Evolutionary conservation across 495 filamentous ascomycete species (phyloP).

Genomic region (Talaromyces wortmannii): DNA sequence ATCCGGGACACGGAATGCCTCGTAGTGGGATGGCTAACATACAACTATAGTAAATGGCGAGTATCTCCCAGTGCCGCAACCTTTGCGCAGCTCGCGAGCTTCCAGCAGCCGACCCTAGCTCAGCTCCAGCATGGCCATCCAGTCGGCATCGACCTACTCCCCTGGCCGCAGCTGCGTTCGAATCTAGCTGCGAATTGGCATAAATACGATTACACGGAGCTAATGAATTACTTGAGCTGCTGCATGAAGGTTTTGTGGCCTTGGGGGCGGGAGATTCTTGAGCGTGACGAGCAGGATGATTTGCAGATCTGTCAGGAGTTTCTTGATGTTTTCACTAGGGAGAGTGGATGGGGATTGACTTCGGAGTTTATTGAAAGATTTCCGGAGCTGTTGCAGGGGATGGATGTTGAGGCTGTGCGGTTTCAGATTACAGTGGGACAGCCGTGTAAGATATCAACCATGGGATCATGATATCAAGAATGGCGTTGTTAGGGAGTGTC

Average conservation of each 20-base stretch:
- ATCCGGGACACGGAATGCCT: conserved; percentile 20
- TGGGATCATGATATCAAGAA: too few species aligned
- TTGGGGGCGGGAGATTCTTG: conserved; percentile 19
- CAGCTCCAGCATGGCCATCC: conserved; percentile 16
- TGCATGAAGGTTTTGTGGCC: conserved; percentile 25
- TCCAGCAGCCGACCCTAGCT: conserved; percentile 10
- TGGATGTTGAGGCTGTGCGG: conserved; percentile 9
- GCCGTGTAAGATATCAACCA: too few species aligned
- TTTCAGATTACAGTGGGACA: conserved; percentile 6
- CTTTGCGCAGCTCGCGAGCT: conserved; percentile 9
- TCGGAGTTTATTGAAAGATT: conserved; percentile 18
- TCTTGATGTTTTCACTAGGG: conserved; percentile 15
- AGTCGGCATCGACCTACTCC: conserved; percentile 10
- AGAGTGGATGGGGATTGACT: conserved; percentile 21
- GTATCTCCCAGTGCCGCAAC: conserved; percentile 13
- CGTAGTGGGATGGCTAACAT: conserved; percentile 14
- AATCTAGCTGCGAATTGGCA: conserved; percentile 19
- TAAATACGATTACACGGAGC: conserved; percentile 10
- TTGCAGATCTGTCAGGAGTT: conserved; percentile 14
- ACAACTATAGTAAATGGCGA: conserved; percentile 18
- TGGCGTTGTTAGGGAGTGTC: too few species aligned
- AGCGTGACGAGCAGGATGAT: conserved; percentile 15
- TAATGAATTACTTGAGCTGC: conserved; percentile 18
- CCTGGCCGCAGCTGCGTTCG: conserved; percentile 14
- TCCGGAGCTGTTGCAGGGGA: conserved; percentile 10